phyloP scores from a whole-genome alignment of 139 green algal species.

The Chlorella sp. region DNA sequence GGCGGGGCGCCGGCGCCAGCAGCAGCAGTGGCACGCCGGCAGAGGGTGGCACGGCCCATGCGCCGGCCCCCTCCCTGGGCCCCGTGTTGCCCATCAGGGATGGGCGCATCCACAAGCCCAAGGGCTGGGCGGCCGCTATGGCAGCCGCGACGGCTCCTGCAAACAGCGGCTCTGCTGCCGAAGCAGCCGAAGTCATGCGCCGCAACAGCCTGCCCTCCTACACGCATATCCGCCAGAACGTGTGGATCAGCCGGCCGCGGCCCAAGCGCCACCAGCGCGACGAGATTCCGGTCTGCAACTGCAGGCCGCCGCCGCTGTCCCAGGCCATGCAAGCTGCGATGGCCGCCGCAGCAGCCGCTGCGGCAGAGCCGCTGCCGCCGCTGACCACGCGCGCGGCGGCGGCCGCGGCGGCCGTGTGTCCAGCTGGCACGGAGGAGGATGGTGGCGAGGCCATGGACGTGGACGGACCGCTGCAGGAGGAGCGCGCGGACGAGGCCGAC shows the following conservation, averaged over 20 bases:
- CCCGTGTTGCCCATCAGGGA: slow-evolving; percentile 3
- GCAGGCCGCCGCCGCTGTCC: slow-evolving; percentile 8
- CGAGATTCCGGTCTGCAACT: slow-evolving; percentile 62
- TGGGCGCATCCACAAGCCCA: slow-evolving; percentile 20
- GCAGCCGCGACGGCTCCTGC: not conserved
- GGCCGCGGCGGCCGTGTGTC: not conserved
- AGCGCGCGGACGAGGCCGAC: not conserved
- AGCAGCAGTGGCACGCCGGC: too few relatives aligned
- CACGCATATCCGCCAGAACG: slow-evolving; percentile 61
- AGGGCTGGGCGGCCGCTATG: not conserved
- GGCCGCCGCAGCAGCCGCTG: slow-evolving; percentile 2
- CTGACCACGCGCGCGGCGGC: not conserved
- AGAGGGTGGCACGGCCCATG: not conserved
- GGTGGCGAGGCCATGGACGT: not conserved
- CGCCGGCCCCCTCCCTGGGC: slow-evolving; percentile 2
- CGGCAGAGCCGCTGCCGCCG: not conserved
- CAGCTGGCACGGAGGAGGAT: not conserved
- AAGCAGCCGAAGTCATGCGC: not conserved
- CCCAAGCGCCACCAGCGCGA: slow-evolving; percentile 73
- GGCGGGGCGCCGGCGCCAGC: too few relatives aligned
- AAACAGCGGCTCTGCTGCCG: not conserved
- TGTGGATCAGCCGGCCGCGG: slow-evolving; percentile 50
- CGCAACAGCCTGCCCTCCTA: slow-evolving; percentile 52
- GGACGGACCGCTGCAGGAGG: not conserved
- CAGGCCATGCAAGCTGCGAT: not conserved